Evolutionary conservation across 768 basidiomycete genomes (phyloP).

Genomic region (Mycena galopus): DNA sequence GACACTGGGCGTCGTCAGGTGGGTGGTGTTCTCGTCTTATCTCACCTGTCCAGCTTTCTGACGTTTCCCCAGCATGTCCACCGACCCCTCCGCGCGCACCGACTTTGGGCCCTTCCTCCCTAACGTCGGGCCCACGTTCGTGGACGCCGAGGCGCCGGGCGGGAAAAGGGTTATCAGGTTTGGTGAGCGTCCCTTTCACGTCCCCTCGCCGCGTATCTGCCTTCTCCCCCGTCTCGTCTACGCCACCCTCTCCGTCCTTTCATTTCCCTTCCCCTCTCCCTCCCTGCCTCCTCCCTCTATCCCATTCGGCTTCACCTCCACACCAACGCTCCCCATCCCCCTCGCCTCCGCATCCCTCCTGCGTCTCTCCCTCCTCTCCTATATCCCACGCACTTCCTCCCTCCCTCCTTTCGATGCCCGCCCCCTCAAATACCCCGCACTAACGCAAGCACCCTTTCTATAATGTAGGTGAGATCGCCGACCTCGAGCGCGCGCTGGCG

Average conservation of each 20-base stretch:
- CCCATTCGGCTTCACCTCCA: neutral
- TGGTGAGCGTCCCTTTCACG: slow-evolving; percentile 51
- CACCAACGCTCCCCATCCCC: neutral
- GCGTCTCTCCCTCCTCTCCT: too few species aligned
- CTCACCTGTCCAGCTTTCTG: neutral
- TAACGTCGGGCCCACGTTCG: slow-evolving; percentile 86
- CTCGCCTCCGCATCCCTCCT: too few species aligned
- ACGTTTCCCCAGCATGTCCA: slow-evolving; percentile 79
- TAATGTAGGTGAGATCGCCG: slow-evolving; percentile 57
- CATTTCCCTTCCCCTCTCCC: too few species aligned
- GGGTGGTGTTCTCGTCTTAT: slow-evolving; percentile 32
- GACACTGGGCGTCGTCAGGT: slow-evolving; percentile 90
- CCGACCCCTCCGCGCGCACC: slow-evolving; percentile 88
- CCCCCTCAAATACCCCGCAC: too few species aligned
- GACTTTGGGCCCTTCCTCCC: slow-evolving; percentile 93
- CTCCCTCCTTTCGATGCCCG: too few species aligned
- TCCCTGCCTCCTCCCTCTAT: neutral
- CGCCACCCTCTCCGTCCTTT: too few species aligned
- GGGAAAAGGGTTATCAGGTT: slow-evolving; percentile 79
- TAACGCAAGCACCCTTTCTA: too few species aligned
- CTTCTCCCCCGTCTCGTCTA: too few species aligned
- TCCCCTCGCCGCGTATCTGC: too few species aligned
- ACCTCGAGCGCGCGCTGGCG: slow-evolving; percentile 86
- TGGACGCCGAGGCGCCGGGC: slow-evolving; percentile 51
- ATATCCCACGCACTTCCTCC: too few species aligned